Evolutionary conservation across 371 early-diverging fungal genomes (phyloP), one percentile per base, ranked within the genome.

Genomic region (Vairimorpha apis): DNA sequence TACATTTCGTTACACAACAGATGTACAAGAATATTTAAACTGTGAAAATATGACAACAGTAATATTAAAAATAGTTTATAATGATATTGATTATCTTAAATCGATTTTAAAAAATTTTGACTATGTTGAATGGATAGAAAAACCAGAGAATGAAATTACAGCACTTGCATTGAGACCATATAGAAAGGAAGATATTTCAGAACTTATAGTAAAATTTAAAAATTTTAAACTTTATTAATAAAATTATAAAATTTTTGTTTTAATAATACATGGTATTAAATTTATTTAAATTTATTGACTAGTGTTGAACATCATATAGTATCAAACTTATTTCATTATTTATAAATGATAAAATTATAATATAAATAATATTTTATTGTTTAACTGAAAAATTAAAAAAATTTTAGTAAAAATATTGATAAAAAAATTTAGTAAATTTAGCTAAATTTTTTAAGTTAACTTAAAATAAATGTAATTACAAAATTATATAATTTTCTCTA

Each of bases 71-170:
- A 65, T 76, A 23, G 62, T 49, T 32, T 10, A 65, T 43, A 41
- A 65, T 23, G 67, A 79, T 29, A 64, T 81, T 32, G 60, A 44
- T 8, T 64, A 51, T 33, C 21, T 75, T 44, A 5, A 14, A 25
- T 18, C 27, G 5, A 29, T 25, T 30, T 59, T 79, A 14, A 32
- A 29, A 5, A 21, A 62, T 16, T 65, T 81, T 25, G 63, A 71
- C 43, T 65, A 70, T 51, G 55, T 67, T 21, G 66, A 35, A 27
- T 81, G 82, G 82, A 38, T 65, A 18, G 82, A 81, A 58, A 55
- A 70, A 38, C 82, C 82, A 21, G 82, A 81, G 55, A 76, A 75
- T 41, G 67, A 72, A n/a, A n/a, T 66, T 18, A 81, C 82, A 44
- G 38, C 68, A 21, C 18, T 81, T 16, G 67, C 76, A 30, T 25